Conservation (phyloP, 306 rosid species). For the Prunus mume region DNA sequence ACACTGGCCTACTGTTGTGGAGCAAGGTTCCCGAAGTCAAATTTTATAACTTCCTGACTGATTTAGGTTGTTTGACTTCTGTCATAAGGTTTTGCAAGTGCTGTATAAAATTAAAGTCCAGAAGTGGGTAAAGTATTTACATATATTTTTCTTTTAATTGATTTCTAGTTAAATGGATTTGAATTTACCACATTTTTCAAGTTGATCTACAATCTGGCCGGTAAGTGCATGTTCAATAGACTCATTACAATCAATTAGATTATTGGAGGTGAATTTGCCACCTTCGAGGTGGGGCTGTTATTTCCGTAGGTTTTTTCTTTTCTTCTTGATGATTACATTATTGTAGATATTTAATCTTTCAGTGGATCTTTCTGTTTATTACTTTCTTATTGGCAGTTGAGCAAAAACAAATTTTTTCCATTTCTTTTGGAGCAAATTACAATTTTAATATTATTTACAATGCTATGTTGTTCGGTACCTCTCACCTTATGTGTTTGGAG, state of each 20-base stretch:
- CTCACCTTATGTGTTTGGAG: background rate
- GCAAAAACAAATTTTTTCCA: background rate
- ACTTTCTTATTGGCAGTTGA: background rate
- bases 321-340: background rate
- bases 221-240: background rate
- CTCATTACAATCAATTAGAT: background rate
- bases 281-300: background rate
- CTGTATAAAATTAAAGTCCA: background rate
- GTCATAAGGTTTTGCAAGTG: background rate
- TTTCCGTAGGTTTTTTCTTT: background rate
- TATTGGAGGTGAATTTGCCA: background rate
- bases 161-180: background rate
- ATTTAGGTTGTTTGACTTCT: background rate
- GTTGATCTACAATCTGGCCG: background rate
- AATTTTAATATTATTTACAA: background rate
- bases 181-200: background rate
- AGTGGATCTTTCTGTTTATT: background rate
- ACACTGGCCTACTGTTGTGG: background rate
- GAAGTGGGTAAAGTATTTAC: background rate
- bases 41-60: background rate
- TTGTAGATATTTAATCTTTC: background rate
- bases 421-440: background rate
- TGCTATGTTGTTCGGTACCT: background rate
- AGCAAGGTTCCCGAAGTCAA: background rate
- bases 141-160: background rate